Evolutionary conservation across 2,329 filamentous ascomycete genomes (phyloP).

Genomic region (Claviceps monticola): DNA sequence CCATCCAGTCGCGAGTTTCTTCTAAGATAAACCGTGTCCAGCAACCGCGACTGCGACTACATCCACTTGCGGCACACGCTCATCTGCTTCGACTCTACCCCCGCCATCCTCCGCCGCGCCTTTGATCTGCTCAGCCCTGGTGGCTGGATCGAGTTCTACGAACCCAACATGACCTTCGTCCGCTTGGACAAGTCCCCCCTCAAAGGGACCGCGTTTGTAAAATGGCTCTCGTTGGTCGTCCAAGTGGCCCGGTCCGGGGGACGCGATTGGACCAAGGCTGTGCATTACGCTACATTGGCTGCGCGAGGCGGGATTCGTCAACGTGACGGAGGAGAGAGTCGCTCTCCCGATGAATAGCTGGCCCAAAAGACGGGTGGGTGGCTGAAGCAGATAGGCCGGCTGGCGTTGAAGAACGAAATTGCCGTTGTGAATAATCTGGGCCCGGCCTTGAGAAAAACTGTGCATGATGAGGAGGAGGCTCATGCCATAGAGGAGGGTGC

Average conservation of each 20-base stretch:
- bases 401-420: neutral
- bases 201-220: conserved; percentile 6
- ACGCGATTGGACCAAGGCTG: conserved; percentile 12
- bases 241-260: conserved; percentile 2
- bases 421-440: neutral
- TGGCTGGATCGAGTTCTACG: conserved; percentile 26
- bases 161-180: conserved; percentile 14
- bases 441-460: neutral
- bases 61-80: conserved; percentile 38
- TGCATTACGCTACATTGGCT: conserved; percentile 15
- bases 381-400: conserved; percentile 12
- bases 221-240: conserved; percentile 4
- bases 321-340: conserved; percentile 13
- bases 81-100: conserved; percentile 36
- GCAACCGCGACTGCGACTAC: conserved; percentile 36
- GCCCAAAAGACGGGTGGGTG: conserved; percentile 16
- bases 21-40: conserved; percentile 1
- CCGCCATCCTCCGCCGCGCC: conserved; percentile 28
- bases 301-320: conserved; percentile 19
- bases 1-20: too few species aligned
- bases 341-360: conserved; percentile 20
- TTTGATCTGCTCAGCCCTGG: conserved; percentile 29
- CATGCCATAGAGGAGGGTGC: neutral
- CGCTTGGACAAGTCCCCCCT: conserved; percentile 3
- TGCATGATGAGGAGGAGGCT: neutral